These are phyloP conservation scores for Allium cepa DNA, from an alignment of 106 monocot genomes.

Conservation along the genomic window DNA sequence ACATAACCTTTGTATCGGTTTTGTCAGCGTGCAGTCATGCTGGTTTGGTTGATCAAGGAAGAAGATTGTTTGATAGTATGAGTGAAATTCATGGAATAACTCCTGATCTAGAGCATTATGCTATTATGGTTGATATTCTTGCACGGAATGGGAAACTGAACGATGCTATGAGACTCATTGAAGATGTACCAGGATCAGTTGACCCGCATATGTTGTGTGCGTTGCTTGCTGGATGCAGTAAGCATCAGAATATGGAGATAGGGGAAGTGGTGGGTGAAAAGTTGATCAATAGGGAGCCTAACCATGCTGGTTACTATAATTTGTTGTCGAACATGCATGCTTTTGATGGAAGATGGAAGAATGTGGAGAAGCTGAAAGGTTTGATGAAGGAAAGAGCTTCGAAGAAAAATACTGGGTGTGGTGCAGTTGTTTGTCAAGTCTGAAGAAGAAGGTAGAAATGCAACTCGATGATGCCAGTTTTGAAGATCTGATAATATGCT, in stretches of 20 bases:
- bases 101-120: constrained; percentile 37
- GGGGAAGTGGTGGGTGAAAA: constrained; percentile 39
- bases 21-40: constrained; percentile 67
- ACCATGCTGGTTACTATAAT: constrained; percentile 43
- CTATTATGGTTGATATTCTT: constrained; percentile 56
- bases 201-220: constrained; percentile 44
- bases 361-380: constrained; percentile 19
- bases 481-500: no score
- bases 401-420: constrained; percentile 32
- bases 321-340: constrained; percentile 41
- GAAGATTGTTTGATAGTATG: constrained; percentile 44
- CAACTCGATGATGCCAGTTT: no score
- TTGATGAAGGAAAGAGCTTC: constrained; percentile 19
- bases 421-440: constrained; percentile 16
- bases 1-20: constrained; percentile 45
- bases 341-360: constrained; percentile 40
- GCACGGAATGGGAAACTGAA: constrained; percentile 37
- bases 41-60: constrained; percentile 37
- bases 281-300: constrained; percentile 28
- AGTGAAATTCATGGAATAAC: constrained; percentile 20
- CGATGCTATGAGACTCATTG: constrained; percentile 40
- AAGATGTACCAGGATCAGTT: constrained; percentile 12
- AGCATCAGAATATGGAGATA: constrained; percentile 29
- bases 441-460: no score
- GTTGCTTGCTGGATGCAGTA: constrained; percentile 59